Percentiles rank a stretch among this genome's conserved stretches.
Conservation (phyloP, 441 rosid species). For the Gossypium laxum region DNA sequence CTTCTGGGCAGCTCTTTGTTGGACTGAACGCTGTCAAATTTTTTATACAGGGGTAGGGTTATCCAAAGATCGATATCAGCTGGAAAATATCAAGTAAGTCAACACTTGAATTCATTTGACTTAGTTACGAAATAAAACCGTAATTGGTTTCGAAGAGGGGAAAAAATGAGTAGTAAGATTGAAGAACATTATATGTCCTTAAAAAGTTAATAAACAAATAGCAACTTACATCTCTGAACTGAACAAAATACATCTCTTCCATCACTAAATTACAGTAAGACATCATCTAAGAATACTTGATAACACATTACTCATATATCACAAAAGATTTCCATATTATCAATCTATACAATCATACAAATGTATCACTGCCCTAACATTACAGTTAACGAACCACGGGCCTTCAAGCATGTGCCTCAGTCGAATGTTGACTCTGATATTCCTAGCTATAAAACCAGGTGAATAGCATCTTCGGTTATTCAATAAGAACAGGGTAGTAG, state of each 20-base stretch:
- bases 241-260: conserved; percentile 11
- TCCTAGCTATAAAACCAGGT: conserved; percentile 2
- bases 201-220: conserved; percentile 5
- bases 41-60: no score
- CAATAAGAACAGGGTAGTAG: not conserved
- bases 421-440: not conserved
- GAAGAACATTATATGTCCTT: not conserved
- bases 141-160: not conserved
- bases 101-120: not conserved
- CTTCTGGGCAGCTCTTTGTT: not conserved
- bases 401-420: not conserved
- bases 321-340: conserved; percentile 11
- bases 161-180: not conserved
- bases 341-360: conserved; percentile 32
- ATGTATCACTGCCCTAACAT: not conserved
- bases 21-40: no score
- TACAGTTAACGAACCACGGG: not conserved
- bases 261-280: conserved; percentile 18
- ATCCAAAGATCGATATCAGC: no score
- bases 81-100: no score
- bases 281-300: not conserved
- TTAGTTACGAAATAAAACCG: not conserved
- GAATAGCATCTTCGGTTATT: not conserved
- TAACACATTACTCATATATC: no score
- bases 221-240: conserved; percentile 8